Conservation (phyloP, 257 asterid species). For the Fraxinus americana region DNA sequence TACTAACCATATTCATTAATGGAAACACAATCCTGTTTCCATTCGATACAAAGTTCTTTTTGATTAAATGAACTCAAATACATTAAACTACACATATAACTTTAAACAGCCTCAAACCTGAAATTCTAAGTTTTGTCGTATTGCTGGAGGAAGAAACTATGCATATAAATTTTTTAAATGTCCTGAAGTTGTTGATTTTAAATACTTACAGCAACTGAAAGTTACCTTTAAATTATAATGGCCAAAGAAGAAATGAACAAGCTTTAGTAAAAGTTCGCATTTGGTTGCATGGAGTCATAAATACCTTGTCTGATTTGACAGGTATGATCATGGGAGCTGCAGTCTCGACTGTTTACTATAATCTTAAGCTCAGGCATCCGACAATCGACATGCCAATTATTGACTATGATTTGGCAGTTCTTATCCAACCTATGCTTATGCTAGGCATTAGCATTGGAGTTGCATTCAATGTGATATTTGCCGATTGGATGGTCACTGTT, state of each 20-base stretch:
- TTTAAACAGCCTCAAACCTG: background rate
- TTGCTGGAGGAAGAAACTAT: background rate
- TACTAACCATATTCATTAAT: background rate
- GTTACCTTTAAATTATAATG: background rate
- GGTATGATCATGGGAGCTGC: slow-evolving; percentile 99
- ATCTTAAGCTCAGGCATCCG: slow-evolving; percentile 88
- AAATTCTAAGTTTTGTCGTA: background rate
- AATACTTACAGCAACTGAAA: background rate
- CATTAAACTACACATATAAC: background rate
- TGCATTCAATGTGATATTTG: slow-evolving; percentile 84
- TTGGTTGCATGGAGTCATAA: slow-evolving; percentile 3
- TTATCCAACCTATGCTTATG: slow-evolving; percentile 98
- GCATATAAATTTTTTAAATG: background rate
- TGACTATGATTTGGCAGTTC: slow-evolving; percentile 93
- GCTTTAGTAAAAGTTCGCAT: background rate
- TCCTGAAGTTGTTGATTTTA: no score
- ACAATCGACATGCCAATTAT: slow-evolving; percentile 89
- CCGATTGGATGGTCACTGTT: slow-evolving; percentile 99
- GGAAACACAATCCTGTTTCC: background rate
- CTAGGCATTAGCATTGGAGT: slow-evolving; percentile 96
- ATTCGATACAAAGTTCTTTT: background rate
- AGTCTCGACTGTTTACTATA: slow-evolving; percentile 85
- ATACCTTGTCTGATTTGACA: slow-evolving; percentile 35
- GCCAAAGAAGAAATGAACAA: background rate
- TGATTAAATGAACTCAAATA: slow-evolving; percentile 3